Conservation (phyloP, 257 asterid species). For the Ehretia macrophylla region DNA sequence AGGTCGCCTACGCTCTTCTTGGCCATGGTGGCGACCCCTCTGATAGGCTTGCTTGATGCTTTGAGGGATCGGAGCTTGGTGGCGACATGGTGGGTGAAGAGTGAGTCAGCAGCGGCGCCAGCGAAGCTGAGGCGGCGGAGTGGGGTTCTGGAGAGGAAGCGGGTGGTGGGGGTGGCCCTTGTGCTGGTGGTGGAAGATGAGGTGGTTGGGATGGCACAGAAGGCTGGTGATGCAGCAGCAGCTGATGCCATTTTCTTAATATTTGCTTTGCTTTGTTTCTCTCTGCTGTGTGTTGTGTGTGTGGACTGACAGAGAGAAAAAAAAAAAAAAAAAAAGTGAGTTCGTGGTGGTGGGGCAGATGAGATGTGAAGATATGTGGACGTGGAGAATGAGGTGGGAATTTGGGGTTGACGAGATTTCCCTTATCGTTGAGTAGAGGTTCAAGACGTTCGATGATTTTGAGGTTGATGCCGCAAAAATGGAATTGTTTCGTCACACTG, state of each 20-base stretch:
- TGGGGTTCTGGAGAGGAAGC: conserved; percentile 51
- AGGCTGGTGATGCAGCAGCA: conserved; percentile 52
- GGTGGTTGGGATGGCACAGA: conserved; percentile 42
- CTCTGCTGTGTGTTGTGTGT: no score
- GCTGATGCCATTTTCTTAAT: conserved; percentile 48
- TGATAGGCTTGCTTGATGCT: conserved; percentile 37
- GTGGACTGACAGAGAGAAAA: no score
- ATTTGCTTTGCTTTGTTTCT: conserved; percentile 7
- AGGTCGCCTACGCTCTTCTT: conserved; percentile 76
- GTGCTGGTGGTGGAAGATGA: conserved; percentile 29
- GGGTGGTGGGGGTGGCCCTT: conserved; percentile 38
- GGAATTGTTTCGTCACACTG: no score
- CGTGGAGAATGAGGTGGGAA: conserved; percentile 11
- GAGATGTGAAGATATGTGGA: no score
- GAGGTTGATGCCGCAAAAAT: no score
- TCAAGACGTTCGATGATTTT: not conserved
- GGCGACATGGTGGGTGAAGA: conserved; percentile 39
- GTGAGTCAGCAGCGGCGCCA: conserved; percentile 38
- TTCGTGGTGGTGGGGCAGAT: not conserved
- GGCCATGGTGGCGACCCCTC: conserved; percentile 45
- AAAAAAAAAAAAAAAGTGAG: no score
- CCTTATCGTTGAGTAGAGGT: conserved; percentile 3
- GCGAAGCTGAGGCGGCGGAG: conserved; percentile 49
- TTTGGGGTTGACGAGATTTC: conserved; percentile 5
- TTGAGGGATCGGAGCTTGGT: conserved; percentile 44